Conservation (phyloP, 208 protist genomes). For the Trypanosoma congolense region DNA sequence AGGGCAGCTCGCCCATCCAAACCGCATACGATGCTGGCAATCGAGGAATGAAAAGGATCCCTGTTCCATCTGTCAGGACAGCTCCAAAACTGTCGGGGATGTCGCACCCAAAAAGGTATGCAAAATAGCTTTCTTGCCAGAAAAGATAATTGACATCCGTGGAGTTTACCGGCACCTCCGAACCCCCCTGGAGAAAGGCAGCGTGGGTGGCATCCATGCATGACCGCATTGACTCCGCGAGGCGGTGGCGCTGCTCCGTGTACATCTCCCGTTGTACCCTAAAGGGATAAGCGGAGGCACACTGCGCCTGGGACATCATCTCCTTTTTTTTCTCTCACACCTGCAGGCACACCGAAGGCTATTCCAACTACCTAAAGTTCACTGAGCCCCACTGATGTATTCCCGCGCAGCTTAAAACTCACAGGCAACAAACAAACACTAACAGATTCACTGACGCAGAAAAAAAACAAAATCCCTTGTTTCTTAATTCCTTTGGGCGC, state of each 20-base stretch:
- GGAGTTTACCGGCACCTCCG: constrained; percentile 85
- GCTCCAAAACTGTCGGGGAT: constrained; percentile 79
- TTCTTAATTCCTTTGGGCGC: too few species aligned
- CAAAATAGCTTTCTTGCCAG: constrained; percentile 93
- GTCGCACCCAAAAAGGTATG: constrained; percentile 88
- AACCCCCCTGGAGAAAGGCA: constrained; percentile 68
- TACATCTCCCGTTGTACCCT: constrained; percentile 76
- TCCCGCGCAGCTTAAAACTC: too few species aligned
- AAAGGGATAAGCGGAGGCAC: constrained; percentile 58
- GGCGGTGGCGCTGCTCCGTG: constrained; percentile 74
- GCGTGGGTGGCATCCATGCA: constrained; percentile 48
- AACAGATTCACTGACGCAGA: too few species aligned
- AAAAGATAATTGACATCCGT: constrained; percentile 88
- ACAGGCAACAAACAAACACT: too few species aligned
- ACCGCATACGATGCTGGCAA: constrained; percentile 81
- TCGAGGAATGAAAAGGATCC: constrained; percentile 84
- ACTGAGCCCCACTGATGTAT: too few species aligned
- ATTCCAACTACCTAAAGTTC: too few species aligned
- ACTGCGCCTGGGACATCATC: neutral
- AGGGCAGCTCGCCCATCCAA: constrained; percentile 89
- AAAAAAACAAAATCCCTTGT: too few species aligned
- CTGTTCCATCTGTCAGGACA: constrained; percentile 58
- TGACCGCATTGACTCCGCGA: constrained; percentile 36
- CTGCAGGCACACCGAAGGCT: constrained; percentile 4
- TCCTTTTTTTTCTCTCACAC: constrained; percentile 4